Base-by-base conservation (phyloP, 2,329 filamentous ascomycete genomes). In the Trichophyton schoenleinii region DNA sequence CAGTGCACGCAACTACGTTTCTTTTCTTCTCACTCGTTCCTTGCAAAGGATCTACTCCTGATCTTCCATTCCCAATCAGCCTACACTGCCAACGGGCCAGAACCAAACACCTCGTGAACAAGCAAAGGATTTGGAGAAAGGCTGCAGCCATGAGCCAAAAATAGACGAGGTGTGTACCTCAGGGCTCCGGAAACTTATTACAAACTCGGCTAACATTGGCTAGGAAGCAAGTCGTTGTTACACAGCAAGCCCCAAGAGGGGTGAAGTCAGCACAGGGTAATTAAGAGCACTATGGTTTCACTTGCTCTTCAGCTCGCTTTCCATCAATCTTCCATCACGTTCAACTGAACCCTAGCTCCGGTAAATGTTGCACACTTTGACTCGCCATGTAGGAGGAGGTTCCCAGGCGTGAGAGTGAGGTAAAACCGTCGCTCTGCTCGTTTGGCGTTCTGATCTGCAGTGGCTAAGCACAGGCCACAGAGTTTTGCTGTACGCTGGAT, bases 301-400 rank as follows among this genome's bases (percentile, higher is more conserved):
- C 52, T 55, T 36, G 28, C 31, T 36, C 25, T 55, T 55, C 52
- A 55, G 52, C 52, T 55, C 52, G 13, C 22, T 55, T 52, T 55
- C 52, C 13, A 55, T 36, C 15, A 20, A 36, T 55, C 52, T 55
- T 36, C 52, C 52, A 55, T 55, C 28, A 55, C 25, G 34, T 15
- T 36, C 15, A 52, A 11, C 22, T 52, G 8, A 22, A 11, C 11
- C 46, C 5, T 52, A 52, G 3, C 20, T 52, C 4, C 20, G 46
- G 20, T 22, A 28, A 5, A 13, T 28, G 20, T 28, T 52, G 46
- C 22, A 52, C 20, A 28, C 11, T 13, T 52, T 52, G 8, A 13
- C 20, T 52, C 20, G 8, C 22, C 22, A 28, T 6, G 7, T 48
- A 48, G 11, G 44, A 48, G 11, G 44, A 13, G n/a, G 20, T 20